These are phyloP conservation scores for Fusarium subglutinans DNA, from an alignment of 2,329 filamentous ascomycete genomes.

Conservation along the genomic window DNA sequence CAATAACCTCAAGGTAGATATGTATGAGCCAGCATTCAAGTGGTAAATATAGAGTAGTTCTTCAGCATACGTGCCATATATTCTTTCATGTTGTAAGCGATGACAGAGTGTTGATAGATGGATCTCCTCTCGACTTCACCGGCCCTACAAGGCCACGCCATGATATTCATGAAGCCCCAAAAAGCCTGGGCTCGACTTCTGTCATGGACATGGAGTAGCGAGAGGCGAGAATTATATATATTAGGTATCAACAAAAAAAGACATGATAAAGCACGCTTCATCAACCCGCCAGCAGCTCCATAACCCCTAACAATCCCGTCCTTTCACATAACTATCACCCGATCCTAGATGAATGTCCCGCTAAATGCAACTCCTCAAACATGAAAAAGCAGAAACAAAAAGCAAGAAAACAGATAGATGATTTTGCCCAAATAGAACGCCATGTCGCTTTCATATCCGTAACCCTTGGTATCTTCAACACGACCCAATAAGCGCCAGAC, in stretches of 20 bases:
- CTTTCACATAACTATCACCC: not conserved
- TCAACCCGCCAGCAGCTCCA: slow-evolving; percentile 11
- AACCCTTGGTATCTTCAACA: slow-evolving; percentile 39
- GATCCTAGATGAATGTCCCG: not conserved
- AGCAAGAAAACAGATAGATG: not conserved
- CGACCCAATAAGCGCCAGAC: slow-evolving; percentile 37
- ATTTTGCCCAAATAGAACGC: slow-evolving; percentile 32
- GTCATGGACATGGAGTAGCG: too few relatives aligned
- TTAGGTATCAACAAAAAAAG: slow-evolving; percentile 29
- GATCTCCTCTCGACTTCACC: not conserved
- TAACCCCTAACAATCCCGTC: not conserved
- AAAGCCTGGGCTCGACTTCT: not conserved
- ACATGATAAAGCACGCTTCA: slow-evolving; percentile 10
- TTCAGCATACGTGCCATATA: not conserved
- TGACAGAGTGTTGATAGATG: not conserved
- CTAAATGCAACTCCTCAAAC: slow-evolving; percentile 29
- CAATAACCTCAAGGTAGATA: too few relatives aligned
- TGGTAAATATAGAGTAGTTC: not conserved
- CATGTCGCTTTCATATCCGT: slow-evolving; percentile 35
- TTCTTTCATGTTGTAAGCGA: too few relatives aligned
- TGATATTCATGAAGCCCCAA: not conserved
- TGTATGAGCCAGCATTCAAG: not conserved
- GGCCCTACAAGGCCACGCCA: not conserved
- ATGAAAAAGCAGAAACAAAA: not conserved
- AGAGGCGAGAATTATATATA: slow-evolving; percentile 35